Conservation (phyloP, 768 basidiomycete species). For the Amanita brunnescens region DNA sequence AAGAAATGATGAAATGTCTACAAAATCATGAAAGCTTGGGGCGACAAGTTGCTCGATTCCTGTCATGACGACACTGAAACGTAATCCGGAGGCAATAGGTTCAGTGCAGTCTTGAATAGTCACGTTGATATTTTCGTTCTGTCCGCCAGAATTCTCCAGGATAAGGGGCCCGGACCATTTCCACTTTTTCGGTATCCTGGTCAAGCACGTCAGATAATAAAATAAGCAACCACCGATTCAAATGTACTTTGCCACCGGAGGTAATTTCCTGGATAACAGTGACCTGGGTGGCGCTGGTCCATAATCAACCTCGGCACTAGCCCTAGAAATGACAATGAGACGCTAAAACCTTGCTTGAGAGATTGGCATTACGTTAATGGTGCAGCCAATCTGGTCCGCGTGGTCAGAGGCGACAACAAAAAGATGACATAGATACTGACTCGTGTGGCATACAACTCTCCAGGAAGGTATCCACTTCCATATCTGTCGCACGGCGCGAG, state of each 20-base stretch:
- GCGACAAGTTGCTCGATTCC: slow-evolving; percentile 31
- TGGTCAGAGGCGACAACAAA: neutral
- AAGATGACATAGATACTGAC: slow-evolving; percentile 8
- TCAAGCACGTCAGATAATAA: slow-evolving; percentile 1
- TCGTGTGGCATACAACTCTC: slow-evolving; percentile 8
- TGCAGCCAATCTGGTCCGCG: slow-evolving; percentile 21
- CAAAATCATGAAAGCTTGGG: slow-evolving; percentile 37
- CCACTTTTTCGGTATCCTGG: slow-evolving; percentile 53
- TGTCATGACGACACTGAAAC: slow-evolving; percentile 35
- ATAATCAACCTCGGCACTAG: slow-evolving; percentile 14
- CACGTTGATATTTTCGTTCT: slow-evolving; percentile 39
- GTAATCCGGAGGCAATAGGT: slow-evolving; percentile 29
- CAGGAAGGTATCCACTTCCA: neutral
- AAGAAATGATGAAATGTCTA: slow-evolving; percentile 39
- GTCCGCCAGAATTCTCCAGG: slow-evolving; percentile 26
- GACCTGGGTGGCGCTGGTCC: slow-evolving; percentile 18
- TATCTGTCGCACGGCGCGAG: neutral
- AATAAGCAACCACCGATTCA: neutral
- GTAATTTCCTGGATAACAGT: slow-evolving; percentile 10
- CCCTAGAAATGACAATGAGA: slow-evolving; percentile 11
- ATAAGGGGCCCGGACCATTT: slow-evolving; percentile 55
- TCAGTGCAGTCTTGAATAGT: slow-evolving; percentile 37
- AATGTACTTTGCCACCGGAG: slow-evolving; percentile 15
- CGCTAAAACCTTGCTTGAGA: neutral
- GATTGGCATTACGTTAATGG: slow-evolving; percentile 24